Evolutionary conservation across 2,329 filamentous ascomycete genomes (phyloP).

Genomic region (Raffaelea ambrosiae): DNA sequence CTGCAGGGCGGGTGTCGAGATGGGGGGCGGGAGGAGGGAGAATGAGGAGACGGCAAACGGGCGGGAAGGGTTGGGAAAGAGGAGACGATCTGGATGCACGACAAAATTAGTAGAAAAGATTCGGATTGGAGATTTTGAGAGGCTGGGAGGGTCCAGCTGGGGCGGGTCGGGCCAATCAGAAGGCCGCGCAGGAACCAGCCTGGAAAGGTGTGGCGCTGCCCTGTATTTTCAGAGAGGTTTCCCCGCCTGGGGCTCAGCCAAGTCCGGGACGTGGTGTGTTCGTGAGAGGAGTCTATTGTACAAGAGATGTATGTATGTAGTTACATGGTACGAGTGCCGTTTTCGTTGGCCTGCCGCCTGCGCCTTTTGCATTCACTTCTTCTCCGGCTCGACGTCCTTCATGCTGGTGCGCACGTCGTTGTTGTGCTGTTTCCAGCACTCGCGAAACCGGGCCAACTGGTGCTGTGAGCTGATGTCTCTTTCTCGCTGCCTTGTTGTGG

Average conservation of each 20-base stretch:
- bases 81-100: neutral
- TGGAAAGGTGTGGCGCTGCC: no score
- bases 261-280: no score
- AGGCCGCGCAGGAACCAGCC: neutral
- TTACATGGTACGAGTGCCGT: neutral
- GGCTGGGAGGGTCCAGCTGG: no score
- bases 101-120: no score
- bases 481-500: no score
- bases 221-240: no score
- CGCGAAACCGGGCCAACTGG: constrained; percentile 82
- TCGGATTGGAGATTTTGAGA: no score
- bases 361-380: neutral
- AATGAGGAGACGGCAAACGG: neutral
- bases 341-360: neutral
- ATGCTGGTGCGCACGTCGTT: constrained; percentile 76
- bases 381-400: constrained; percentile 48
- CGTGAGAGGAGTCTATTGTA: neutral
- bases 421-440: constrained; percentile 85
- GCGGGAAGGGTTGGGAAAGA: neutral
- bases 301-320: neutral
- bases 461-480: neutral
- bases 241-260: no score
- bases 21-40: no score
- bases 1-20: neutral
- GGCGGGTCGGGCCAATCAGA: no score